These are phyloP conservation scores for Leccinum angustisporum DNA, from an alignment of 1,284 basidiomycete species.

Conservation along the genomic window DNA sequence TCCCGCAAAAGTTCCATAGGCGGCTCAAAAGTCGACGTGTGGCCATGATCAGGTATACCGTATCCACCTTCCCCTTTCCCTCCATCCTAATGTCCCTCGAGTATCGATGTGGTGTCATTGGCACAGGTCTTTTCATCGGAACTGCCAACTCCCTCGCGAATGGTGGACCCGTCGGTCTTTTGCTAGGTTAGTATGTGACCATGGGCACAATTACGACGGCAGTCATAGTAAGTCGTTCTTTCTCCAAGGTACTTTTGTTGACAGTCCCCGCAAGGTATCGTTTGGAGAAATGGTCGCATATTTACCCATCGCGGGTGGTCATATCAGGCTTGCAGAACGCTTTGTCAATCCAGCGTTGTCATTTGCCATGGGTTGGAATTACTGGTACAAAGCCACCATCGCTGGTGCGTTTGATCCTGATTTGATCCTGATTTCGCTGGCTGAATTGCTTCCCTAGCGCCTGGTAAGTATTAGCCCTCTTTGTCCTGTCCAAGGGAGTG, in stretches of 20 bases:
- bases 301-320: slow-evolving; percentile 51
- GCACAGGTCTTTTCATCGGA: slow-evolving; percentile 70
- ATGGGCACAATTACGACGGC: too few species aligned
- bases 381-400: slow-evolving; percentile 63
- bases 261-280: slow-evolving; percentile 29
- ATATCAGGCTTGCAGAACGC: slow-evolving; percentile 66
- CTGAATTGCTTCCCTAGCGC: slow-evolving; percentile 22
- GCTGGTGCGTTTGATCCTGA: slow-evolving; percentile 38
- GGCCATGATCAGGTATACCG: slow-evolving; percentile 57
- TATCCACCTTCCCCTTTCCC: background rate
- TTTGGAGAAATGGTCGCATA: slow-evolving; percentile 46
- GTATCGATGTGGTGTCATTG: slow-evolving; percentile 76
- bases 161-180: slow-evolving; percentile 63
- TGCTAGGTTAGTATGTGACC: too few species aligned
- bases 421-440: background rate
- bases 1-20: slow-evolving; percentile 41
- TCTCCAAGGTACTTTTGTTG: background rate
- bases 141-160: slow-evolving; percentile 54
- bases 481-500: background rate
- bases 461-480: slow-evolving; percentile 17
- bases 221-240: slow-evolving; percentile 46
- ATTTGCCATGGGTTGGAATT: slow-evolving; percentile 74
- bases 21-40: slow-evolving; percentile 68
- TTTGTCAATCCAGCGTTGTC: slow-evolving; percentile 71
- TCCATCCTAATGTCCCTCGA: slow-evolving; percentile 11